Base-by-base conservation (phyloP, 495 filamentous ascomycete genomes). In the Cladorrhinum samala region DNA sequence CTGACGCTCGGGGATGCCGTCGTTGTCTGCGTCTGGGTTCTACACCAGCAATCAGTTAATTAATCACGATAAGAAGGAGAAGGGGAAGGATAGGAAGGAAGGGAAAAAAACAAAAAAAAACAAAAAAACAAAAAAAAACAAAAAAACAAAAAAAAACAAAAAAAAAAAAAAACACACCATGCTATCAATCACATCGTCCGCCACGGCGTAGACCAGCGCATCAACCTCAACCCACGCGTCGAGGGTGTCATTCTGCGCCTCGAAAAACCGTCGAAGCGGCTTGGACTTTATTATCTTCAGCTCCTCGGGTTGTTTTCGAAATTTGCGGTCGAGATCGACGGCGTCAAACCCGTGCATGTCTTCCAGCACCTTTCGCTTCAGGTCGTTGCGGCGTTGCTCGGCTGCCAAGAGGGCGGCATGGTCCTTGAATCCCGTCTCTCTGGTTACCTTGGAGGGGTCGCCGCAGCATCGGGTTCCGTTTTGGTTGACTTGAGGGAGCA, bases 151-250 rank as follows among this genome's bases (percentile, higher is more conserved):
- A n/a, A n/a, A n/a, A n/a, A n/a, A n/a, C 39, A 17, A 41, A 41
- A 41, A 17, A n/a, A 17, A 2, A 41, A 30, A 27, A 25, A 11
- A 17, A 7, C 13, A 14, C 33, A 48, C 46, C 67, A 81, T 76
- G 43, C 66, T 72, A 19, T 79, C 78, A 18, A 80, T 60, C 17
- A 80, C 67, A 52, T 80, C 72, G 60, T 79, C 77, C 9, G 77
- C 72, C 16, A 80, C 60, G 8, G 62, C 65, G 55, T 69, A 68
- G 13, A 80, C 77, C 19, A 79, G 53, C 0, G 68, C 64, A 56
- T 80, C 77, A 4, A 79, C 75, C 60, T 80, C 72, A 4, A 77
- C 46, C 77, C 77, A 80, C 46, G 77, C 72, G 50, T 79, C 71
- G 23, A 80, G 55, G 1, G 70, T 50, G 27, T 71, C 64, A 51